phyloP scores from a whole-genome alignment of 768 basidiomycete genomes.

The Xerocomellus chrysenteron region DNA sequence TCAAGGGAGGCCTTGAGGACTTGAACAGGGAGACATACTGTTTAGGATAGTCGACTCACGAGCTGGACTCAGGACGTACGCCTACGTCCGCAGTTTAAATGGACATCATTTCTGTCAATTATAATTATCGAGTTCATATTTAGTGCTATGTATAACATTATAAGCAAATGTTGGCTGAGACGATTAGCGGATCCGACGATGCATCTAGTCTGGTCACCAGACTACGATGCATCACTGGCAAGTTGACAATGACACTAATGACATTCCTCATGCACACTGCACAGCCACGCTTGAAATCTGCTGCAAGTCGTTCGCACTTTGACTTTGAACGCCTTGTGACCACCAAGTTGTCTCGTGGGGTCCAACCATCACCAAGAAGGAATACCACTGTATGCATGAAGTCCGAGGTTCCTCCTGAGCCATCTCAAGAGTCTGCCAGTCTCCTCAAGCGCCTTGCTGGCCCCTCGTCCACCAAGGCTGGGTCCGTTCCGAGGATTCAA shows the following conservation, averaged over 20 bases:
- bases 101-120: background rate
- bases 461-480: conserved; percentile 86
- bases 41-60: background rate
- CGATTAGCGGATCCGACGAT: too few relatives aligned
- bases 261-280: conserved; percentile 12
- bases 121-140: background rate
- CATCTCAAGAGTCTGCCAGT: conserved; percentile 65
- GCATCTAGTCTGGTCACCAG: too few relatives aligned
- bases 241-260: too few relatives aligned
- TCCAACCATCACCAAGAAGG: background rate
- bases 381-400: conserved; percentile 15
- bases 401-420: conserved; percentile 24
- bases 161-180: background rate
- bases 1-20: background rate
- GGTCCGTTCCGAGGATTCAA: conserved; percentile 45
- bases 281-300: conserved; percentile 6
- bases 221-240: too few relatives aligned
- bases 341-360: background rate
- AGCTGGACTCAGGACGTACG: conserved; percentile 14
- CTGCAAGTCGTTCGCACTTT: background rate
- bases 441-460: conserved; percentile 81
- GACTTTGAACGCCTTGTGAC: too few relatives aligned
- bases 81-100: background rate
- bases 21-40: background rate
- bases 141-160: background rate